Evolutionary conservation across 495 filamentous ascomycete genomes (phyloP).

Genomic region (Tuber melanosporum): DNA sequence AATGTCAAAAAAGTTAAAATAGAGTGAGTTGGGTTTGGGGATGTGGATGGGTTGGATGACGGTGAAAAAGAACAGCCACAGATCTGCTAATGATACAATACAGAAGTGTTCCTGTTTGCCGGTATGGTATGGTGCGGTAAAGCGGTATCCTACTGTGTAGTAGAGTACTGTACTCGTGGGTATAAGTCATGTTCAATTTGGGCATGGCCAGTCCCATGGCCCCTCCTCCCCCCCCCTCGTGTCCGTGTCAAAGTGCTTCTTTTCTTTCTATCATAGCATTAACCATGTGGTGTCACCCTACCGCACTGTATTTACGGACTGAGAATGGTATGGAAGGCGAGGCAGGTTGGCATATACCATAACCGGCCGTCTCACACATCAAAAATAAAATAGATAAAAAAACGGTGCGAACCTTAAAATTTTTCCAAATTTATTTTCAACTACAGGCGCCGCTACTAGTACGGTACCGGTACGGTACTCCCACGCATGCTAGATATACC

Average conservation of each 20-base stretch:
- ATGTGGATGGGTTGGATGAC: too few species aligned
- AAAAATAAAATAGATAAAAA: background rate
- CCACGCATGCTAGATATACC: background rate
- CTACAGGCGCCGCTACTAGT: background rate
- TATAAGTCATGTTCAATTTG: background rate
- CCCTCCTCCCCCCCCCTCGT: background rate
- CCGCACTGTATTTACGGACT: background rate
- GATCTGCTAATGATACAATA: too few species aligned
- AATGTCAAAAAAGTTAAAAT: too few species aligned
- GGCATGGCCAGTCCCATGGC: background rate
- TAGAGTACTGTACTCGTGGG: background rate
- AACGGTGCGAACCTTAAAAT: background rate
- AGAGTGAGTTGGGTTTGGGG: too few species aligned
- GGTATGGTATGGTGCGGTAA: too few species aligned
- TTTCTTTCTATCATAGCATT: background rate
- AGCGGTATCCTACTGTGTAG: too few species aligned
- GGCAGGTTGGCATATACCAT: background rate
- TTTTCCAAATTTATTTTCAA: background rate
- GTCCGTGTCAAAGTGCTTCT: background rate
- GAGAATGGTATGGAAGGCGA: background rate
- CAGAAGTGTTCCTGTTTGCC: too few species aligned
- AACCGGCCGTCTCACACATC: background rate
- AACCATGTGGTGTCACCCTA: background rate
- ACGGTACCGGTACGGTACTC: too few species aligned
- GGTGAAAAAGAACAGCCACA: too few species aligned